These are phyloP conservation scores for Solanum boliviense DNA, from an alignment of 257 asterid species.

Conservation along the genomic window DNA sequence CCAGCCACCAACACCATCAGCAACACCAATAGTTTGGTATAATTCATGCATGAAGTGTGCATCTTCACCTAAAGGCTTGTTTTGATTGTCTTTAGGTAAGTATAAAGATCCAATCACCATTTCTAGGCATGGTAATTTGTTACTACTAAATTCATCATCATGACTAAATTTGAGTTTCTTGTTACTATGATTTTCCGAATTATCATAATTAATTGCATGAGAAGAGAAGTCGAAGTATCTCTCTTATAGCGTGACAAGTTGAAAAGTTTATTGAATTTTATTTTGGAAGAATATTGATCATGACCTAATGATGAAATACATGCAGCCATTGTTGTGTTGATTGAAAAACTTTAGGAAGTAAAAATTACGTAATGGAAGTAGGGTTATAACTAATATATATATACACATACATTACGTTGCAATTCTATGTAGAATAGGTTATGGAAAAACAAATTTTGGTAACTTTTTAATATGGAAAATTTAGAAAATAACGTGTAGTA, in stretches of 20 bases:
- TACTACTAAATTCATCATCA: background rate
- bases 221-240: background rate
- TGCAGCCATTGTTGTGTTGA: background rate
- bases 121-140: background rate
- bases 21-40: background rate
- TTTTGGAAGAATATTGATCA: background rate
- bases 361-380: background rate
- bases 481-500: too few relatives aligned
- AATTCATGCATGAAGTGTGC: constrained; percentile 9
- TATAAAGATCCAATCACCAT: background rate
- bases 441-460: background rate
- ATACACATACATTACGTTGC: background rate
- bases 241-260: background rate
- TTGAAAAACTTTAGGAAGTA: background rate
- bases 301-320: background rate
- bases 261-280: background rate
- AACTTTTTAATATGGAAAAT: too few relatives aligned
- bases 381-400: background rate
- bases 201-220: background rate
- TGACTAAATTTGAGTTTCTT: too few relatives aligned
- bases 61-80: constrained; percentile 15
- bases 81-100: background rate
- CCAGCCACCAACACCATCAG: background rate
- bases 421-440: background rate
- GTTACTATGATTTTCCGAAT: background rate